Percentiles rank a stretch among this genome's conserved stretches.
phyloP scores from a whole-genome alignment of 306 rosid species.

The Sechiopsis laciniata region DNA sequence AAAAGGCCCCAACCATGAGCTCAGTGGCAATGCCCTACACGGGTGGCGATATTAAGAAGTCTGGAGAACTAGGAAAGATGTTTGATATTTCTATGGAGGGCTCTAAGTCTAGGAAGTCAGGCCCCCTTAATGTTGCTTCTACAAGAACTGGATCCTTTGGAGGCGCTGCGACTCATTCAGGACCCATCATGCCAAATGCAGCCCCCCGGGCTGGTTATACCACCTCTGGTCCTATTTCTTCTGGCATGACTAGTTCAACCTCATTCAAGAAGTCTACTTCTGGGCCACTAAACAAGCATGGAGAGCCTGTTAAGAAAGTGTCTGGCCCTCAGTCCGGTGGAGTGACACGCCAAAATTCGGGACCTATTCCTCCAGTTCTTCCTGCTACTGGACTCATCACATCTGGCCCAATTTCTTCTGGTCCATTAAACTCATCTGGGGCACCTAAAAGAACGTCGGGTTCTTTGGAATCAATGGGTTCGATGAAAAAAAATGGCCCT shows the following conservation, averaged over 20 bases:
- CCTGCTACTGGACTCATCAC: slow-evolving; percentile 95
- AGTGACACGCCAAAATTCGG: slow-evolving; percentile 92
- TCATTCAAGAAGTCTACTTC: slow-evolving; percentile 84
- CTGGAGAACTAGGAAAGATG: slow-evolving; percentile 96
- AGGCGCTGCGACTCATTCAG: slow-evolving; percentile 85
- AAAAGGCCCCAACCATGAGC: slow-evolving; percentile 88
- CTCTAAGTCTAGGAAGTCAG: slow-evolving; percentile 90
- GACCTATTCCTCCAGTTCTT: slow-evolving; percentile 84
- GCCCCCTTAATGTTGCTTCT: slow-evolving; percentile 68
- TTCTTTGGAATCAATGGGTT: slow-evolving; percentile 73
- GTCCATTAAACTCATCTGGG: slow-evolving; percentile 87
- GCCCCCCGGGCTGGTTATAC: slow-evolving; percentile 69
- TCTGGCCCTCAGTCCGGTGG: slow-evolving; percentile 99
- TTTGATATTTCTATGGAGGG: slow-evolving; percentile 89
- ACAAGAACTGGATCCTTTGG: slow-evolving; percentile 90
- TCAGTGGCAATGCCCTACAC: slow-evolving; percentile 97
- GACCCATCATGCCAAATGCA: slow-evolving; percentile 65
- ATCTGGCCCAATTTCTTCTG: slow-evolving; percentile 89
- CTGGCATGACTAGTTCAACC: slow-evolving; percentile 64
- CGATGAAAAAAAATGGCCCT: slow-evolving; percentile 52
- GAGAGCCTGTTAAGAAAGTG: slow-evolving; percentile 85
- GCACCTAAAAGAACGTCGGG: slow-evolving; percentile 94
- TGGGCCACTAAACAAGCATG: slow-evolving; percentile 92
- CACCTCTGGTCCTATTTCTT: slow-evolving; percentile 66
- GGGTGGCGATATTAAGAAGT: slow-evolving; percentile 93